Evolutionary conservation across 768 basidiomycete species (phyloP).

Genomic region (Austroboletus festivus): DNA sequence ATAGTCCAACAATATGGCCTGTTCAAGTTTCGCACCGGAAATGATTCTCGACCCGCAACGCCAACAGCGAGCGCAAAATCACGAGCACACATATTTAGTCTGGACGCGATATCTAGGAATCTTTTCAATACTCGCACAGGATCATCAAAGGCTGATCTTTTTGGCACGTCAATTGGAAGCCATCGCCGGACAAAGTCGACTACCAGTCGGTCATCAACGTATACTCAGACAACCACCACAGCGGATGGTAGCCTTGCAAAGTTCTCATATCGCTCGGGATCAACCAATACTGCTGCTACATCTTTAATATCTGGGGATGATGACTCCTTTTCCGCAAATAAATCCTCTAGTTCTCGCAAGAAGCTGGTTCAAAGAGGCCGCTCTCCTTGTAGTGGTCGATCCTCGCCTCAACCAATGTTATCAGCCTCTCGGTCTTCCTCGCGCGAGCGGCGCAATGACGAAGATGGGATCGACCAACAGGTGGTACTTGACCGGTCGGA

Average conservation of each 20-base stretch:
- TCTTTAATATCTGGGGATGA: constrained; percentile 62
- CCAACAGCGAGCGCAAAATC: constrained; percentile 75
- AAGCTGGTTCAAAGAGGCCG: constrained; percentile 45
- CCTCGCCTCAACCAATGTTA: constrained; percentile 33
- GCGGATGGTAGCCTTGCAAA: constrained; percentile 65
- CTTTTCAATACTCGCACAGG: constrained; percentile 74
- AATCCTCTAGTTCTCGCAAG: constrained; percentile 44
- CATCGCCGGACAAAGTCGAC: constrained; percentile 63
- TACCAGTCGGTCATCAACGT: constrained; percentile 67
- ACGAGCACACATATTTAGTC: constrained; percentile 78
- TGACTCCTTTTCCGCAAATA: constrained; percentile 46
- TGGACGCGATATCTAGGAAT: constrained; percentile 88
- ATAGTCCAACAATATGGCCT: constrained; percentile 85
- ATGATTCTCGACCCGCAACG: constrained; percentile 76
- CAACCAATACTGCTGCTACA: constrained; percentile 62
- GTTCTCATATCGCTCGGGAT: constrained; percentile 69
- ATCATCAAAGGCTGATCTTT: constrained; percentile 69
- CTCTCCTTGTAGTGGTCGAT: constrained; percentile 39
- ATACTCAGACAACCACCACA: constrained; percentile 68
- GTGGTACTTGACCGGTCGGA: constrained; percentile 61
- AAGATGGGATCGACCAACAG: constrained; percentile 43
- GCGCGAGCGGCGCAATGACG: constrained; percentile 37
- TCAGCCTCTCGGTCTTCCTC: constrained; percentile 44
- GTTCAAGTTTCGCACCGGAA: constrained; percentile 82
- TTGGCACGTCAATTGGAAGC: constrained; percentile 67